Evolutionary conservation across 192 early-diverging fungal species (phyloP).

Genomic region (Podila horticola): DNA sequence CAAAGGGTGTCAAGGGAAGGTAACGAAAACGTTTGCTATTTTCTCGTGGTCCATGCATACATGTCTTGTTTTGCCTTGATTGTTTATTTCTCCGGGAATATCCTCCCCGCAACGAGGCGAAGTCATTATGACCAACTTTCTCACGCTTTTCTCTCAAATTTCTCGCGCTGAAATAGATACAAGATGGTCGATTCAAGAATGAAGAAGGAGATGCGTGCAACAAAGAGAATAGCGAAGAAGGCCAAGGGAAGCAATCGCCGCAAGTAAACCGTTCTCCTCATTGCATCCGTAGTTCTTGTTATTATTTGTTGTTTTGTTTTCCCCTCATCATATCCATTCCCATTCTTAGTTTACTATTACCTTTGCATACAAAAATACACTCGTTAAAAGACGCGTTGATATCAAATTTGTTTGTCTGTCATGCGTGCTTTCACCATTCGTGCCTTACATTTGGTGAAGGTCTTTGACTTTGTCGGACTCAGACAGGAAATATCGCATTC

Average conservation of each 20-base stretch:
- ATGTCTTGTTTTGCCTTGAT: neutral
- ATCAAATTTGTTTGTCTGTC: too few species aligned
- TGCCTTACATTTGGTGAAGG: too few species aligned
- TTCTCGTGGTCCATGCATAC: neutral
- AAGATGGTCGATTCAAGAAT: slow-evolving; percentile 97
- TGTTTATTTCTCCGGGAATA: slow-evolving; percentile 1
- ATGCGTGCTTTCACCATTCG: too few species aligned
- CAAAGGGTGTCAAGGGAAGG: slow-evolving; percentile 96
- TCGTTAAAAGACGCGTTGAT: neutral
- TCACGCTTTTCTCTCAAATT: neutral
- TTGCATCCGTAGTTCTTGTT: slow-evolving; percentile 1
- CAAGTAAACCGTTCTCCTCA: slow-evolving; percentile 28
- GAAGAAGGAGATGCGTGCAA: slow-evolving; percentile 94
- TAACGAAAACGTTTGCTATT: slow-evolving; percentile 55
- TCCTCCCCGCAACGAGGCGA: too few species aligned
- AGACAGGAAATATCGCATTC: too few species aligned
- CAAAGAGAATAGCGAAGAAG: slow-evolving; percentile 78
- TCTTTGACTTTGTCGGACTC: too few species aligned
- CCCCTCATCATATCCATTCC: neutral
- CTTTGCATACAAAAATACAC: neutral
- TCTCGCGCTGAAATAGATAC: slow-evolving; percentile 28
- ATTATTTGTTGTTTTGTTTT: neutral
- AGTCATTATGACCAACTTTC: neutral
- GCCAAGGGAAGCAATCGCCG: slow-evolving; percentile 62
- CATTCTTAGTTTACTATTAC: slow-evolving; percentile 1